phyloP scores from a whole-genome alignment of 768 basidiomycete genomes.

The Lactarius vividus region DNA sequence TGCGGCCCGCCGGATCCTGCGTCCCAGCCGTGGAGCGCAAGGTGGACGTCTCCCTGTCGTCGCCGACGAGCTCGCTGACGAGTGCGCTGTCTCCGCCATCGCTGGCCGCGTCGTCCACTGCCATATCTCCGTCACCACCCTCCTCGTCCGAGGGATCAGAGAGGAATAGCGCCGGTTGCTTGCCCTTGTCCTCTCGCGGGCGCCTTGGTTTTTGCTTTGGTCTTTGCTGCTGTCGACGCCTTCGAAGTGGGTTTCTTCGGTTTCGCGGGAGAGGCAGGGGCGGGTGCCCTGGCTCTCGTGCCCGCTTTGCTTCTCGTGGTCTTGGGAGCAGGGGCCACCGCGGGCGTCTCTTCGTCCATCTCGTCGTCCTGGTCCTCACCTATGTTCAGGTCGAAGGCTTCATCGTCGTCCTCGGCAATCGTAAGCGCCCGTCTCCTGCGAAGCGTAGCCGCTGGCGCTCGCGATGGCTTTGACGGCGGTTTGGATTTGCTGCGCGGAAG shows the following conservation, averaged over 20 bases:
- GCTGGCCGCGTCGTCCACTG: background rate
- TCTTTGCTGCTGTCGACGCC: background rate
- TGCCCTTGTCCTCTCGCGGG: background rate
- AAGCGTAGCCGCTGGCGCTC: background rate
- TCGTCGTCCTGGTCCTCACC: background rate
- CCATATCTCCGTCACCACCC: background rate
- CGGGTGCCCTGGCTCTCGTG: background rate
- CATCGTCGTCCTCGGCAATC: background rate
- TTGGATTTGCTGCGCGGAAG: constrained; percentile 9
- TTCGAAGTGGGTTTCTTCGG: constrained; percentile 2
- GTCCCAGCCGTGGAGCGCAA: constrained; percentile 32
- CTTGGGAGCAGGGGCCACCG: background rate
- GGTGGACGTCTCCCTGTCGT: constrained; percentile 27
- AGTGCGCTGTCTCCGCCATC: background rate
- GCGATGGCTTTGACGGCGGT: constrained; percentile 5
- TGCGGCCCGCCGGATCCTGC: constrained; percentile 20
- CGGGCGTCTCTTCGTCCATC: background rate
- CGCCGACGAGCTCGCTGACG: background rate
- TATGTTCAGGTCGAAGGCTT: background rate
- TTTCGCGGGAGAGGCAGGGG: background rate
- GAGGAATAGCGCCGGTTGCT: constrained; percentile 20
- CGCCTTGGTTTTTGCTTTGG: background rate
- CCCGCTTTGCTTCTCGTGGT: background rate
- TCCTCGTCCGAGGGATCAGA: constrained; percentile 24
- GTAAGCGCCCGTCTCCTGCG: background rate